These are phyloP conservation scores for Gymnopus androsaceus DNA, from an alignment of 1,284 basidiomycete genomes.

Conservation along the genomic window DNA sequence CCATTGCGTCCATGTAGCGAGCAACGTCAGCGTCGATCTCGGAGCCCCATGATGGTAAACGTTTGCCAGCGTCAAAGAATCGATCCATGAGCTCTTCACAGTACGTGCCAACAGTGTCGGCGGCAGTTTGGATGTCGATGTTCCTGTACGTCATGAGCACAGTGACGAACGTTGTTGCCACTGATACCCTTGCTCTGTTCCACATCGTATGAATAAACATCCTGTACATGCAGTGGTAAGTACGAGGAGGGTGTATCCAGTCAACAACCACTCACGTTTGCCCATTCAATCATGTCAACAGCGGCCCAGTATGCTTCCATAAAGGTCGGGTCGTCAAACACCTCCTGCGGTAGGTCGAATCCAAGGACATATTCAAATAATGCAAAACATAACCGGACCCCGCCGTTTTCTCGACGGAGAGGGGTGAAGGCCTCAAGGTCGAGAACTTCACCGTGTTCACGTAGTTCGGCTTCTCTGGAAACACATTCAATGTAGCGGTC, in stretches of 20 bases:
- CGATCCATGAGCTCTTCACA: constrained; percentile 51
- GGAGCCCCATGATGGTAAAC: constrained; percentile 51
- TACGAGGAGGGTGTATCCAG: neutral
- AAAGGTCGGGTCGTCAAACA: constrained; percentile 58
- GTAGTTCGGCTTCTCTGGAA: constrained; percentile 58
- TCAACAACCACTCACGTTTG: constrained; percentile 51
- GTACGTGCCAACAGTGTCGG: constrained; percentile 56
- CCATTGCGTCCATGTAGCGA: constrained; percentile 47
- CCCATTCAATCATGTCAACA: constrained; percentile 69
- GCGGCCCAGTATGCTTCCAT: constrained; percentile 58
- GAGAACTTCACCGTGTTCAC: constrained; percentile 56
- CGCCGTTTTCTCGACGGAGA: constrained; percentile 68
- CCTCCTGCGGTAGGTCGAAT: constrained; percentile 61
- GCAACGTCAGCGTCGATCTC: constrained; percentile 49
- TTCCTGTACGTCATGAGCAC: constrained; percentile 61
- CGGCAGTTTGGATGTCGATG: constrained; percentile 57
- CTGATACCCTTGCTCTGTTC: constrained; percentile 70
- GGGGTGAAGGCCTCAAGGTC: constrained; percentile 52
- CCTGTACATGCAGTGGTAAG: no score
- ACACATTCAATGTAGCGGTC: constrained; percentile 60
- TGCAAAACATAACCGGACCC: constrained; percentile 62
- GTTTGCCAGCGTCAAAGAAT: constrained; percentile 48
- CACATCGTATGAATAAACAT: constrained; percentile 73
- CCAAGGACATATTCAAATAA: constrained; percentile 62
- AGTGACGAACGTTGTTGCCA: constrained; percentile 67